These are phyloP conservation scores for Zygosaccharomyces siamensis DNA, from an alignment of 805 yeast species.

Conservation along the genomic window DNA sequence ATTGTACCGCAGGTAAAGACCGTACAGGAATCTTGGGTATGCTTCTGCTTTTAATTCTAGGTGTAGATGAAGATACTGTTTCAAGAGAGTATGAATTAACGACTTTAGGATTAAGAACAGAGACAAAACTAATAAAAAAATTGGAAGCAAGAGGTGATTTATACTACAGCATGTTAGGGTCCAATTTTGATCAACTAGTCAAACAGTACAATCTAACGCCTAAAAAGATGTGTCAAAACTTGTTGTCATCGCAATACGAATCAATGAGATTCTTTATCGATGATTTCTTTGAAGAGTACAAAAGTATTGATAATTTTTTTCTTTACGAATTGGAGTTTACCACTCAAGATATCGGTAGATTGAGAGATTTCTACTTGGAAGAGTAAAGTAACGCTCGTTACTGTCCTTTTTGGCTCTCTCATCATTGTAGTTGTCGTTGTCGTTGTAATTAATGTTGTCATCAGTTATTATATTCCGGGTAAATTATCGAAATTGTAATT, in stretches of 20 bases:
- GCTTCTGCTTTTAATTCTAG: constrained; percentile 56
- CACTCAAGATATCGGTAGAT: constrained; percentile 39
- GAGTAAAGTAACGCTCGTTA: not conserved
- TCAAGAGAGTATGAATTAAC: constrained; percentile 78
- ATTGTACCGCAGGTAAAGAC: constrained; percentile 86
- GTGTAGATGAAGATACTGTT: constrained; percentile 60
- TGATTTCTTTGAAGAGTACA: constrained; percentile 47
- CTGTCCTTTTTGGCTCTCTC: not conserved
- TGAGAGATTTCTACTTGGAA: constrained; percentile 35
- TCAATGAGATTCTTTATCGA: constrained; percentile 63
- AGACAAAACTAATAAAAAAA: constrained; percentile 21
- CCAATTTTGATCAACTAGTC: constrained; percentile 31
- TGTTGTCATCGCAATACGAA: constrained; percentile 61
- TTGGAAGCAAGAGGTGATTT: constrained; percentile 37
- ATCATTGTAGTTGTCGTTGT: not conserved
- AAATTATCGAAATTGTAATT: not conserved
- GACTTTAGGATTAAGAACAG: constrained; percentile 54
- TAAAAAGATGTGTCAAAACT: constrained; percentile 51
- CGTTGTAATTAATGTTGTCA: not conserved
- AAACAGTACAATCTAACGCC: constrained; percentile 24
- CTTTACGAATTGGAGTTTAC: constrained; percentile 41
- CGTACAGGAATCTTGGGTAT: constrained; percentile 74
- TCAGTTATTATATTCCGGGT: not conserved
- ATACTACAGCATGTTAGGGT: constrained; percentile 30
- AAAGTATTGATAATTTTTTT: constrained; percentile 50